These are phyloP conservation scores for Aegilops longissima DNA, from an alignment of 176 grass and related monocot genomes.

Conservation along the genomic window DNA sequence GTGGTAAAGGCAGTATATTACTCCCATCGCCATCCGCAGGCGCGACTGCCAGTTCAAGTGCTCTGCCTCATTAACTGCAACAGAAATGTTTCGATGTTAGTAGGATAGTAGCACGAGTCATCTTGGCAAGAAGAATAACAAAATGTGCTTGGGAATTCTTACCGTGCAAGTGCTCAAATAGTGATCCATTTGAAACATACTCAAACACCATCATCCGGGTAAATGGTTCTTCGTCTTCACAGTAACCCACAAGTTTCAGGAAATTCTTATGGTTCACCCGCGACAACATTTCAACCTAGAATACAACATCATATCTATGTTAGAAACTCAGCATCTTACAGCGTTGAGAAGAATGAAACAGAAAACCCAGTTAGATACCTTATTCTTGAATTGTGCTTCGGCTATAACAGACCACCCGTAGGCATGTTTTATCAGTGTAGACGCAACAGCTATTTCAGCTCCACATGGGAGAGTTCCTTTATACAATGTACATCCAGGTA, in stretches of 20 bases:
- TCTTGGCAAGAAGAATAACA: slow-evolving; percentile 9
- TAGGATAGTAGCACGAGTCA: slow-evolving; percentile 10
- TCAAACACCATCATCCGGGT: slow-evolving; percentile 91
- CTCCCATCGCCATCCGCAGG: slow-evolving; percentile 68
- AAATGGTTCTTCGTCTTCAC: slow-evolving; percentile 86
- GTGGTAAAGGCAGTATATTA: slow-evolving; percentile 68
- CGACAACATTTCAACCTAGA: slow-evolving; percentile 59
- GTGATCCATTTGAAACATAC: slow-evolving; percentile 84
- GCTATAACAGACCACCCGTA: slow-evolving; percentile 52
- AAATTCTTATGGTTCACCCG: slow-evolving; percentile 88
- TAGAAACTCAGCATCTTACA: neutral
- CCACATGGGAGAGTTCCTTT: slow-evolving; percentile 89
- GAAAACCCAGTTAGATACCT: slow-evolving; percentile 41
- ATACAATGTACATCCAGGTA: slow-evolving; percentile 59
- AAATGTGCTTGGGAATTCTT: slow-evolving; percentile 32
- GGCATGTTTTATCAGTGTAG: slow-evolving; percentile 42
- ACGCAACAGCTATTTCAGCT: slow-evolving; percentile 80
- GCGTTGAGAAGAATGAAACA: slow-evolving; percentile 1
- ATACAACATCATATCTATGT: slow-evolving; percentile 12
- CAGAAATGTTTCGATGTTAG: neutral
- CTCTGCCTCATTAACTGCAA: slow-evolving; percentile 93
- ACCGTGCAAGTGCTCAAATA: slow-evolving; percentile 90
- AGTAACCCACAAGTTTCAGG: slow-evolving; percentile 83
- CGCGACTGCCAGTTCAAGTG: slow-evolving; percentile 72
- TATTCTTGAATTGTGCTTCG: slow-evolving; percentile 71